phyloP scores from a whole-genome alignment of 106 monocot genomes.

The Dioscorea dumetorum region DNA sequence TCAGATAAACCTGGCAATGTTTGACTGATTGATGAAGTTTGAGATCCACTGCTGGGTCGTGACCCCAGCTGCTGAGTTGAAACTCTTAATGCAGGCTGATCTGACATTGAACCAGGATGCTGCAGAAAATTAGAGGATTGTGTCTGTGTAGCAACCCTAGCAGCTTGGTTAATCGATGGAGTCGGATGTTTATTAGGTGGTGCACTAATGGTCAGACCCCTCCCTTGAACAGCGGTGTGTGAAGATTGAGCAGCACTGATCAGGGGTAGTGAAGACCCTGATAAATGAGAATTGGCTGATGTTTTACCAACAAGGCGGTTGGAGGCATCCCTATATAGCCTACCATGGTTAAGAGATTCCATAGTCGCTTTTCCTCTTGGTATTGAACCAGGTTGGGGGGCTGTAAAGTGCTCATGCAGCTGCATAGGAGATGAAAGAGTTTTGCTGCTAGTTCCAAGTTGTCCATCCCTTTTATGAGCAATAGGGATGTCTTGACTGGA shows the following conservation, averaged over 20 bases:
- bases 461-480: neutral
- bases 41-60: constrained; percentile 2
- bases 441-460: neutral
- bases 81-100: constrained; percentile 8
- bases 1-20: constrained; percentile 38
- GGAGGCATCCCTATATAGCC: neutral
- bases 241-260: constrained; percentile 10
- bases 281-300: neutral
- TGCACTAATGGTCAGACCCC: constrained; percentile 3
- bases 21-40: constrained; percentile 9
- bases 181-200: constrained; percentile 13
- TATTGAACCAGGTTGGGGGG: neutral
- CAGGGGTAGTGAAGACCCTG: neutral
- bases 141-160: neutral
- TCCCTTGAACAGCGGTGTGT: constrained; percentile 16
- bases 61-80: constrained; percentile 9
- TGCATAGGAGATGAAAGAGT: neutral
- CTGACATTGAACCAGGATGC: constrained; percentile 7
- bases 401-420: neutral
- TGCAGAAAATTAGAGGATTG: constrained; percentile 11
- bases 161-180: neutral
- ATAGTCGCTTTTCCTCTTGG: neutral
- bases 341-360: neutral
- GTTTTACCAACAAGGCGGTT: neutral
- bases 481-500: neutral